phyloP scores from a whole-genome alignment of 306 rosid genomes.

The Sicyos edulis region DNA sequence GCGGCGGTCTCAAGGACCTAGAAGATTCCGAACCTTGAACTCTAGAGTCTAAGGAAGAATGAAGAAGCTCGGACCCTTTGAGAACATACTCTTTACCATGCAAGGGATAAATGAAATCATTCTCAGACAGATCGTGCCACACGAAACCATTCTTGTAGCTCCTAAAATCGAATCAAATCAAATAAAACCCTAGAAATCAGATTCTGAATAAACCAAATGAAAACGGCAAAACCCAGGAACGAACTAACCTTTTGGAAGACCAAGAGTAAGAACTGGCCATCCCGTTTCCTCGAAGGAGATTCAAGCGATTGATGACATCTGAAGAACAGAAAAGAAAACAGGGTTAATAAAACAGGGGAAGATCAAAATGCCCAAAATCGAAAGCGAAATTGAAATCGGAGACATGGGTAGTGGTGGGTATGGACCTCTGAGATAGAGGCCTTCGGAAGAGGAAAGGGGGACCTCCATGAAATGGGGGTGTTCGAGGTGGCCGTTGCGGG shows the following conservation, averaged over 20 bases:
- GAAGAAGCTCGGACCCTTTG: slow-evolving; percentile 82
- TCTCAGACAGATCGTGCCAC: slow-evolving; percentile 88
- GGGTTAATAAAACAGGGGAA: too few species aligned
- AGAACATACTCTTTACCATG: slow-evolving; percentile 87
- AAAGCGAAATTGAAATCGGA: background rate
- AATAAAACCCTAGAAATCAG: background rate
- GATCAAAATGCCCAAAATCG: too few species aligned
- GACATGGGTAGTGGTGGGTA: background rate
- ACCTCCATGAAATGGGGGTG: slow-evolving; percentile 99
- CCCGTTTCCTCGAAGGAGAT: slow-evolving; percentile 69
- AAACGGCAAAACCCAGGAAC: background rate
- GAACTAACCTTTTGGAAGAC: slow-evolving; percentile 79
- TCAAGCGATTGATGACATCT: slow-evolving; percentile 76
- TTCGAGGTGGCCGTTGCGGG: slow-evolving; percentile 82
- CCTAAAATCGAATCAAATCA: slow-evolving; percentile 27
- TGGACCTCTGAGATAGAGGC: slow-evolving; percentile 75
- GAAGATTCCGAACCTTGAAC: slow-evolving; percentile 42
- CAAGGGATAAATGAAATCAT: slow-evolving; percentile 80
- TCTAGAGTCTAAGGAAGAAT: slow-evolving; percentile 25
- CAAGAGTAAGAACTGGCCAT: slow-evolving; percentile 81
- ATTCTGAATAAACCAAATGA: background rate
- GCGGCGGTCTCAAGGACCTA: slow-evolving; percentile 43
- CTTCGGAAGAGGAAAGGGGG: slow-evolving; percentile 76
- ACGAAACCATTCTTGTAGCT: slow-evolving; percentile 86
- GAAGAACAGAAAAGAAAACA: background rate